Evolutionary conservation across 2,329 filamentous ascomycete species (phyloP).

Genomic region (Fusarium euwallaceae): DNA sequence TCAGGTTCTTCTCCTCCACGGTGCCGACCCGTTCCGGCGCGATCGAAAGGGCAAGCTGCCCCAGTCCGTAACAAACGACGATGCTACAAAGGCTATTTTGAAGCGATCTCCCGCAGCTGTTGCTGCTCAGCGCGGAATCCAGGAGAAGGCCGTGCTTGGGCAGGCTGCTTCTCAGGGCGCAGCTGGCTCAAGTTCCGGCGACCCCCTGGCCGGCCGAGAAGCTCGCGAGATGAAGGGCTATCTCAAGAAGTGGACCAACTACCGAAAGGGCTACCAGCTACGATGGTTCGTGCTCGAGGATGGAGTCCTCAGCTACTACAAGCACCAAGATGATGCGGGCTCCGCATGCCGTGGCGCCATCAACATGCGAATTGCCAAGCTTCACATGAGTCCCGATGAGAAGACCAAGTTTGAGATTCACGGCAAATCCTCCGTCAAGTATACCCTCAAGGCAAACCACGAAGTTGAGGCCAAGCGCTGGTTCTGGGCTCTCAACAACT

Average conservation of each 20-base stretch:
- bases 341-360: slow-evolving; percentile 97
- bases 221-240: slow-evolving; percentile 98
- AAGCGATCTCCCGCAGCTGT: slow-evolving; percentile 96
- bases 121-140: slow-evolving; percentile 92
- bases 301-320: slow-evolving; percentile 98
- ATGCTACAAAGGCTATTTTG: slow-evolving; percentile 86
- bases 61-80: slow-evolving; percentile 96
- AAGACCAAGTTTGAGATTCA: slow-evolving; percentile 98
- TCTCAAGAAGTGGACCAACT: slow-evolving; percentile 99
- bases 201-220: slow-evolving; percentile 82
- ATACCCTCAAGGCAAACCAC: slow-evolving; percentile 97
- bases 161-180: slow-evolving; percentile 72
- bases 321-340: slow-evolving; percentile 97
- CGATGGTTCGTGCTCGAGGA: slow-evolving; percentile 99
- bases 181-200: slow-evolving; percentile 65
- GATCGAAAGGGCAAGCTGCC: slow-evolving; percentile 96
- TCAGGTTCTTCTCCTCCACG: slow-evolving; percentile 90
- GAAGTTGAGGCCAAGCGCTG: slow-evolving; percentile 98
- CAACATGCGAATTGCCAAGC: slow-evolving; percentile 95
- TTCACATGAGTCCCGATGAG: slow-evolving; percentile 97
- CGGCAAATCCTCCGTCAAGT: slow-evolving; percentile 98
- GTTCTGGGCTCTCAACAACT: slow-evolving; percentile 99
- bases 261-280: slow-evolving; percentile 95
- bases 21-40: slow-evolving; percentile 93
- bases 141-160: slow-evolving; percentile 95